These are phyloP conservation scores for Cryptococcus sp. DNA, from an alignment of 1,284 basidiomycete genomes.

Conservation along the genomic window DNA sequence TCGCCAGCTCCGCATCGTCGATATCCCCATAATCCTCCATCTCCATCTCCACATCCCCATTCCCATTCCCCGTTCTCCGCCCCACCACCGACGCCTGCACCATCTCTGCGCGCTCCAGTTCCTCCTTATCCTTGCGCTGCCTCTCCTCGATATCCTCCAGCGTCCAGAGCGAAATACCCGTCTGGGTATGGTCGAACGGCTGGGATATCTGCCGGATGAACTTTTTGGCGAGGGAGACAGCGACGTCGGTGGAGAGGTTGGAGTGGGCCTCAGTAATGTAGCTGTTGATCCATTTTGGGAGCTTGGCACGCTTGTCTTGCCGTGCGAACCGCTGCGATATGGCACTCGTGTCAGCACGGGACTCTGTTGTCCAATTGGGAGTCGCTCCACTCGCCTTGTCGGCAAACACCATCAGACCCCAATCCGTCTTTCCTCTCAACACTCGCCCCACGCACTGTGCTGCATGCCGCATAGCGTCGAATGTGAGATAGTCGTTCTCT, in stretches of 20 bases:
- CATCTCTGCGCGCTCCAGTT: conserved; percentile 23
- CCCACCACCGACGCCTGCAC: conserved; percentile 15
- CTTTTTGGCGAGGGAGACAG: conserved; percentile 87
- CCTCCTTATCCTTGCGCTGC: conserved; percentile 41
- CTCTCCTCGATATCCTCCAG: conserved; percentile 49
- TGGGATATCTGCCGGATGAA: conserved; percentile 99
- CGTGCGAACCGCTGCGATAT: conserved; percentile 82
- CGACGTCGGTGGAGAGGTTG: conserved; percentile 98
- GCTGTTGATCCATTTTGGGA: conserved; percentile 99
- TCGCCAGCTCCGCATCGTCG: conserved; percentile 40
- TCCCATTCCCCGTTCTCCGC: background rate
- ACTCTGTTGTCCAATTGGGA: background rate
- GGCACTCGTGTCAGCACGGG: conserved; percentile 6
- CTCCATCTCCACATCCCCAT: conserved; percentile 7
- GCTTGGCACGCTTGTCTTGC: conserved; percentile 92
- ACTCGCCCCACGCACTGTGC: conserved; percentile 99
- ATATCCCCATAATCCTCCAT: conserved; percentile 21
- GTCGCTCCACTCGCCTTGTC: conserved; percentile 68
- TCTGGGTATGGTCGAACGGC: conserved; percentile 90
- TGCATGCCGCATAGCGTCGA: conserved; percentile 99
- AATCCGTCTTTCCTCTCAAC: conserved; percentile 96
- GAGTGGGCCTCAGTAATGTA: conserved; percentile 97
- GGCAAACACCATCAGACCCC: conserved; percentile 99
- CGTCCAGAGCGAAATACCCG: conserved; percentile 92
- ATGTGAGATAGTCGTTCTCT: conserved; percentile 97